Base-by-base conservation (phyloP, 2,329 filamentous ascomycete species). In the Epichloe festucae region DNA sequence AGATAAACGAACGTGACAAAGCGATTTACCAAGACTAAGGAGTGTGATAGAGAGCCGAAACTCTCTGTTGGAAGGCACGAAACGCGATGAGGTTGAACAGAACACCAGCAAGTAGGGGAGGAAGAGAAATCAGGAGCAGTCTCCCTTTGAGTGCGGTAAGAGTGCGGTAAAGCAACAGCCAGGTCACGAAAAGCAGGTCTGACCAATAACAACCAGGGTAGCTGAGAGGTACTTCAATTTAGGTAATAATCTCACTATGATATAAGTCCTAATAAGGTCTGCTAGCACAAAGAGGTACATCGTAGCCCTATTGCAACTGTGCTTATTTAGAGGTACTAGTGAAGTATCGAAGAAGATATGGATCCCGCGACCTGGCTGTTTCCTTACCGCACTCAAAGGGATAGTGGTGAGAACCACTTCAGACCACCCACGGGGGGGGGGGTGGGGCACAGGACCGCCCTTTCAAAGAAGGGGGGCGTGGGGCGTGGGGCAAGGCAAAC, bases 41-140 rank as follows among this genome's bases (percentile, higher is more conserved):
- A 79, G 73, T 68, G 76, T 79, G 71, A 61, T 71, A 72, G 75
- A 77, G 74, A 76, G 73, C 57, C 61, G 56, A 59, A 58, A 68
- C 73, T 71, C 74, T 76, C 74, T 70, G 73, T 77, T 77, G 73
- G 72, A 70, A 67, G 69, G 63, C 61, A 66, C 61, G 59, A 59
- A 64, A 63, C 62, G 58, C 59, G 58, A 62, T 58, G 51, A 54
- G 19, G 17, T 45, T 23, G 34, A 60, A 56, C 55, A 62, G 58
- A 63, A 54, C 56, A 58, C 54, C 54, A 56, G 57, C 51, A 59
- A 48, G 55, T 60, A 23, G 55, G 51, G 49, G 48, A 52, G 52
- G 44, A 49, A 59, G 53, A 49, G 53, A 31, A 11, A 31, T 44
- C 47, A 46, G 47, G 52, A 51, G 19, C 42, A 40, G 46, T 10